Percentiles rank a stretch among this genome's conserved stretches.
These are phyloP conservation scores for Trichoderma sp. DNA, from an alignment of 2,329 filamentous ascomycete genomes.

Conservation along the genomic window DNA sequence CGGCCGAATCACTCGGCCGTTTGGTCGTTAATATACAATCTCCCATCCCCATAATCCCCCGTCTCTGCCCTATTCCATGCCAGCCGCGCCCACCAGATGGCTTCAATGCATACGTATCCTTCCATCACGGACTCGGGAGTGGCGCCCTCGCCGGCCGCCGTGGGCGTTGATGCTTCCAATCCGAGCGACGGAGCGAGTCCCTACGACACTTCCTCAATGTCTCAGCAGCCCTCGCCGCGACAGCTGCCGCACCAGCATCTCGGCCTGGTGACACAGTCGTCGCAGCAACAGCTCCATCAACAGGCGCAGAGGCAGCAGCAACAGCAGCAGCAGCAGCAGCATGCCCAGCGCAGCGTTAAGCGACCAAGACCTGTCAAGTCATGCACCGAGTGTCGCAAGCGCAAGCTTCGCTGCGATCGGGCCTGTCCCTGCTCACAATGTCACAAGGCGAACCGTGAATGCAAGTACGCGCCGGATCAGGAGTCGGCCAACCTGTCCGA, in stretches of 20 bases:
- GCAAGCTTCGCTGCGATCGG: slow-evolving; percentile 61
- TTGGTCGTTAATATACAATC: background rate
- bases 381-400: slow-evolving; percentile 60
- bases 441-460: slow-evolving; percentile 58
- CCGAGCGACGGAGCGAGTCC: slow-evolving; percentile 24
- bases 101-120: slow-evolving; percentile 24
- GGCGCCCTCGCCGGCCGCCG: slow-evolving; percentile 18
- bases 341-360: slow-evolving; percentile 52
- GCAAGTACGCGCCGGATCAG: slow-evolving; percentile 57
- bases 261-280: slow-evolving; percentile 31
- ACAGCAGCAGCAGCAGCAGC: slow-evolving; percentile 35
- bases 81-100: slow-evolving; percentile 20
- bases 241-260: slow-evolving; percentile 38
- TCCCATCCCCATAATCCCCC: background rate
- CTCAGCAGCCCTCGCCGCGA: slow-evolving; percentile 31
- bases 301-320: slow-evolving; percentile 39
- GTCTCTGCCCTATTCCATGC: slow-evolving; percentile 1
- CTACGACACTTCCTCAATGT: slow-evolving; percentile 26
- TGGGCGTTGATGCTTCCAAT: slow-evolving; percentile 30
- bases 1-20: slow-evolving; percentile 26
- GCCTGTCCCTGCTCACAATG: slow-evolving; percentile 62
- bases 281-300: slow-evolving; percentile 31
- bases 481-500: slow-evolving; percentile 54
- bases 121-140: slow-evolving; percentile 15
- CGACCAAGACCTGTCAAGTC: slow-evolving; percentile 60